Conservation (phyloP, 139 green algal species). For the Micractinium conductrix region DNA sequence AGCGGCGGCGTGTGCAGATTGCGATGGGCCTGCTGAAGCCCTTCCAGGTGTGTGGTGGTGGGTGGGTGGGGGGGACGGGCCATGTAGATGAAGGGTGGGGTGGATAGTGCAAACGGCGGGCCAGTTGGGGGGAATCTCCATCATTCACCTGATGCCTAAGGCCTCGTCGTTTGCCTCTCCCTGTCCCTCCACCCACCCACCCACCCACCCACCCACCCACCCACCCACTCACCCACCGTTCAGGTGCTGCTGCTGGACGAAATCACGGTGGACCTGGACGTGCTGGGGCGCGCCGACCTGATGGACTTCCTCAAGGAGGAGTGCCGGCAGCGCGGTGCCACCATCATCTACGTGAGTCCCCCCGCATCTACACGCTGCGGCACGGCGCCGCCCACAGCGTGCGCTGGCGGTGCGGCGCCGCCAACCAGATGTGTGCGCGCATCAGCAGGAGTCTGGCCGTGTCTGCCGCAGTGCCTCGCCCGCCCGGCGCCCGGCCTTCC, state of each 20-base stretch:
- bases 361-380: too few species aligned
- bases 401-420: not conserved
- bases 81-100: too few species aligned
- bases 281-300: slow-evolving; percentile 91
- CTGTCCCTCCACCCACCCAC: too few species aligned
- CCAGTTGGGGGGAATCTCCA: too few species aligned
- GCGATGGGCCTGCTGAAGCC: slow-evolving; percentile 86
- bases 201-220: too few species aligned
- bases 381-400: not conserved
- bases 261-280: slow-evolving; percentile 98
- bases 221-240: too few species aligned
- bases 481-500: too few species aligned
- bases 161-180: too few species aligned
- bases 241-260: slow-evolving; percentile 90
- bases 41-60: slow-evolving; percentile 80
- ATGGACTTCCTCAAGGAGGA: slow-evolving; percentile 88
- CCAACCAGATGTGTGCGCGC: too few species aligned
- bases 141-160: too few species aligned
- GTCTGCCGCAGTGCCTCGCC: not conserved
- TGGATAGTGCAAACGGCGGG: too few species aligned
- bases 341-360: slow-evolving; percentile 84
- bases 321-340: slow-evolving; percentile 67
- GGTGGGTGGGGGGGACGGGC: too few species aligned
- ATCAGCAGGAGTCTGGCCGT: not conserved
- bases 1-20: slow-evolving; percentile 93